Evolutionary conservation across 2,329 filamentous ascomycete species (phyloP).

Genomic region (Sporothrix inflata): DNA sequence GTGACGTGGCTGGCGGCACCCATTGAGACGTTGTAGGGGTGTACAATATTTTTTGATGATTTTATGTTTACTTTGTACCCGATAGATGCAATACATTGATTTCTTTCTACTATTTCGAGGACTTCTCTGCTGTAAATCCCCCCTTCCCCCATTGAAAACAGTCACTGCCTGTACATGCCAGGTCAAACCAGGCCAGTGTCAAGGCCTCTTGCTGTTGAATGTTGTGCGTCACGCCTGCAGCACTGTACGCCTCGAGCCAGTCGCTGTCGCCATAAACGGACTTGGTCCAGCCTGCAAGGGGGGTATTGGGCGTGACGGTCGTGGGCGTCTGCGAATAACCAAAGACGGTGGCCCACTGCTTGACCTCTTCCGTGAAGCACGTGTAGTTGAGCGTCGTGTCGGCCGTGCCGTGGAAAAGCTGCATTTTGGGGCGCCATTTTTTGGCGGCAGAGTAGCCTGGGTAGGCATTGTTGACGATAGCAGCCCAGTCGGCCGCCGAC

Average conservation of each 20-base stretch:
- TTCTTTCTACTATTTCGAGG: neutral
- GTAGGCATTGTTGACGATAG: neutral
- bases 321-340: conserved; percentile 41
- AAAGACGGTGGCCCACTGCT: conserved; percentile 54
- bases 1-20: conserved; percentile 24
- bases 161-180: conserved; percentile 39
- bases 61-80: neutral
- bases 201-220: conserved; percentile 45
- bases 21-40: neutral
- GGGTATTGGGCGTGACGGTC: conserved; percentile 40
- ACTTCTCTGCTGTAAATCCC: conserved; percentile 1
- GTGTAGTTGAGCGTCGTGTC: neutral
- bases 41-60: too few relatives aligned
- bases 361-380: conserved; percentile 49
- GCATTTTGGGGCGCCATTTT: neutral
- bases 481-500: neutral
- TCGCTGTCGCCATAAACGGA: conserved; percentile 42
- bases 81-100: neutral
- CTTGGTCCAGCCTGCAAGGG: conserved; percentile 45
- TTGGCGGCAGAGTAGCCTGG: neutral
- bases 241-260: conserved; percentile 49
- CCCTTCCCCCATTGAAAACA: conserved; percentile 47
- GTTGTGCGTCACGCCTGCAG: conserved; percentile 45
- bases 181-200: conserved; percentile 45
- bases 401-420: neutral